Conservation (phyloP, 768 basidiomycete genomes). For the Austroboletus festivus region DNA sequence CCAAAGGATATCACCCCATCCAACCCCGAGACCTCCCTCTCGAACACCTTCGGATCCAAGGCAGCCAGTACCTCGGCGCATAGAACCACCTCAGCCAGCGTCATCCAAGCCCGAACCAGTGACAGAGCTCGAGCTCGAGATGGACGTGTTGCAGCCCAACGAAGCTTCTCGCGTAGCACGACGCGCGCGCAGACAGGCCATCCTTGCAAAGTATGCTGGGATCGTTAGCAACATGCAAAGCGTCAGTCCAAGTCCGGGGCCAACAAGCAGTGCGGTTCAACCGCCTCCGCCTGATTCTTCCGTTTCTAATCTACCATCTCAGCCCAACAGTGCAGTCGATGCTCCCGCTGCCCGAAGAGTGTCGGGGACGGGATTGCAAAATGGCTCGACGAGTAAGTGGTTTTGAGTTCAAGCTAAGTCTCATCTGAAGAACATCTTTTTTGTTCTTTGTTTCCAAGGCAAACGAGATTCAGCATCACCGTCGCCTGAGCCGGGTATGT, state of each 20-base stretch:
- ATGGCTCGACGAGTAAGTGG: conserved; percentile 24
- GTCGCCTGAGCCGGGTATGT: conserved; percentile 55
- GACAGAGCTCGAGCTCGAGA: conserved; percentile 50
- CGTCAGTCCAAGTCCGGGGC: conserved; percentile 55
- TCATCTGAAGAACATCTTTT: conserved; percentile 1
- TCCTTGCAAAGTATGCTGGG: conserved; percentile 71
- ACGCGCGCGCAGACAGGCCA: conserved; percentile 69
- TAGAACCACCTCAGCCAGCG: conserved; percentile 18
- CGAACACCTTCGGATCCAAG: conserved; percentile 25
- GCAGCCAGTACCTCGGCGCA: conserved; percentile 12
- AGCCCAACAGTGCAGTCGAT: conserved; percentile 45
- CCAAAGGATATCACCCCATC: conserved; percentile 65
- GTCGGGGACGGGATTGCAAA: conserved; percentile 6
- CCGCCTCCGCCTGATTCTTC: conserved; percentile 59
- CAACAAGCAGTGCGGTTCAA: conserved; percentile 72
- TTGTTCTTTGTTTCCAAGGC: too few species aligned
- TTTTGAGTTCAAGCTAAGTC: neutral
- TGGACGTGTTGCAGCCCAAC: conserved; percentile 47
- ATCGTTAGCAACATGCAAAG: conserved; percentile 41
- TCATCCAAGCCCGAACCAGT: conserved; percentile 29
- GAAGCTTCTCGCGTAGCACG: conserved; percentile 67
- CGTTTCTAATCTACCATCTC: conserved; percentile 62
- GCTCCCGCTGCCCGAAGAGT: conserved; percentile 24
- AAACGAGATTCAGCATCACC: conserved; percentile 55
- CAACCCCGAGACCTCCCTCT: conserved; percentile 27